Evolutionary conservation across 306 rosid genomes (phyloP).

Genomic region (Astragalus glycyphyllos): DNA sequence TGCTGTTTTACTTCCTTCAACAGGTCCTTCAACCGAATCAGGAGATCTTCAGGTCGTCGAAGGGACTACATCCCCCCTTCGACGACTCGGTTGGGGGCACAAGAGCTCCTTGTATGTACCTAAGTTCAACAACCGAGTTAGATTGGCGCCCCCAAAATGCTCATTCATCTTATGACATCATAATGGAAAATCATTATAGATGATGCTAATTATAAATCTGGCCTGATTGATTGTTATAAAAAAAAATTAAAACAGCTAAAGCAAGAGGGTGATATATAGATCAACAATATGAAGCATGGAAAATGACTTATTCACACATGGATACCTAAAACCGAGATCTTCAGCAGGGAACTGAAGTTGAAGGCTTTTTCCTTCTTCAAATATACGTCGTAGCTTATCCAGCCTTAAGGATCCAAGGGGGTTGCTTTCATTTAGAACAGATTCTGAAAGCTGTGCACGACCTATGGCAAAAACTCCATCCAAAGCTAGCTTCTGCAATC

Average conservation of each 20-base stretch:
- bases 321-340: constrained; percentile 94
- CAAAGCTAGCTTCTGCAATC: constrained; percentile 74
- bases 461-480: constrained; percentile 87
- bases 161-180: constrained; percentile 34
- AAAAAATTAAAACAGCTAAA: constrained; percentile 22
- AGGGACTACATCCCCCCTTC: too few species aligned
- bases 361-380: constrained; percentile 96
- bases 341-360: constrained; percentile 99
- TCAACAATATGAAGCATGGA: constrained; percentile 17
- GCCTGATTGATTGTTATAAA: constrained; percentile 15
- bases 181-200: constrained; percentile 28
- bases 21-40: constrained; percentile 43
- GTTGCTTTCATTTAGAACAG: constrained; percentile 73
- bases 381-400: constrained; percentile 73
- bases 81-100: constrained; percentile 75
- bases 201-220: constrained; percentile 33
- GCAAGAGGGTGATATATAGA: constrained; percentile 24
- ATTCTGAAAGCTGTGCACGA: constrained; percentile 78
- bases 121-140: constrained; percentile 52
- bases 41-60: too few species aligned
- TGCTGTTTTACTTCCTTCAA: constrained; percentile 54
- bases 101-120: constrained; percentile 84
- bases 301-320: constrained; percentile 31
- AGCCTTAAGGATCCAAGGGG: constrained; percentile 83
- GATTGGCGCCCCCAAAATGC: constrained; percentile 36